Conservation (phyloP, 2,329 filamentous ascomycete species). For the Triangularia verruculosa region DNA sequence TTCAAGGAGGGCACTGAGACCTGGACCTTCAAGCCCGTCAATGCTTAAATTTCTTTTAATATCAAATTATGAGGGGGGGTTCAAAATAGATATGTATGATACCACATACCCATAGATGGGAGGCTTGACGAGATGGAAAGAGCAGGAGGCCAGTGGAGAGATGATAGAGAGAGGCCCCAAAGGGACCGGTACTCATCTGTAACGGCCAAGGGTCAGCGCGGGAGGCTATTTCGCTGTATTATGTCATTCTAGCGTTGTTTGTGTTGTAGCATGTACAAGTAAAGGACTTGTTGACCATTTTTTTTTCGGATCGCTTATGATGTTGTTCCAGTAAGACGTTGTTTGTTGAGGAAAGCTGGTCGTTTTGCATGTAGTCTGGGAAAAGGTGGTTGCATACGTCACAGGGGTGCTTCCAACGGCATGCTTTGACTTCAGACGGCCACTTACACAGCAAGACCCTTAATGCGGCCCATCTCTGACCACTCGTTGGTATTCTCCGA, state of each 20-base stretch:
- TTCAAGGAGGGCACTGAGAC: conserved; percentile 65
- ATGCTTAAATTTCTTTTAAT: conserved; percentile 32
- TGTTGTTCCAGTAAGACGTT: too few relatives aligned
- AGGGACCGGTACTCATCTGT: neutral
- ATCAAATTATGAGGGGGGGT: neutral
- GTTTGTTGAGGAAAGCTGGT: neutral
- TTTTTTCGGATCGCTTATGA: neutral
- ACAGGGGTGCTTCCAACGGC: neutral
- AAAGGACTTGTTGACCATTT: neutral
- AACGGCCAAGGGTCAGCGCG: neutral
- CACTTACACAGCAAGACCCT: neutral
- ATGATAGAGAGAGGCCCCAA: neutral
- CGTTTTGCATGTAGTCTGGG: neutral
- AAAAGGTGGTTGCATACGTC: neutral
- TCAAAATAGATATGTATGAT: neutral
- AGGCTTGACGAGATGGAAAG: neutral
- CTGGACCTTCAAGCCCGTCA: conserved; percentile 62
- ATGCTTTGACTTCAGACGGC: neutral
- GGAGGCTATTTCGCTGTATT: neutral
- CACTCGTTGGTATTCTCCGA: neutral
- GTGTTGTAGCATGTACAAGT: neutral
- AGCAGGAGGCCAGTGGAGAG: neutral
- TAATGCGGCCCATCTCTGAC: neutral
- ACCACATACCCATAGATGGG: neutral
- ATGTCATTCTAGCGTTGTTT: conserved; percentile 2